Evolutionary conservation across 176 grass and related monocot species (phyloP), one percentile per base, ranked within the genome.

Genomic region (Zea luxurians): DNA sequence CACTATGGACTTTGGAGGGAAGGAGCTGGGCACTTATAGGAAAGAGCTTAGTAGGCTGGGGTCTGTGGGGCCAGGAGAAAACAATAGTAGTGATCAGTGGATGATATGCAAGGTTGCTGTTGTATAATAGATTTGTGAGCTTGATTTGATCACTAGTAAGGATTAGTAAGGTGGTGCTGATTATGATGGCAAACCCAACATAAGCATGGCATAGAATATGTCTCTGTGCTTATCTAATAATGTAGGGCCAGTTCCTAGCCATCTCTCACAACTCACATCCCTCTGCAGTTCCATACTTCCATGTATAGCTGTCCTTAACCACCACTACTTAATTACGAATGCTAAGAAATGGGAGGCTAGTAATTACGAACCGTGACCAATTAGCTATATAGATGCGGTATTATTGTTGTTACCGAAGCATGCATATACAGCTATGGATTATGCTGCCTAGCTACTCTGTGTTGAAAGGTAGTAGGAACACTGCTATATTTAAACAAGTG

Each of bases 1-100:
- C 83, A 52, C 36, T 7, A 77, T 42, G 71, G 71, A 88, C 36
- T 7, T 82, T 42, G 71, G 71, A 88, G 57, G 35, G 57, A 88
- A 84, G 64, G 71, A 48, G 64, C 41, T 55, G 64, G 18, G 34
- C 67, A 81, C 84, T 88, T 88, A 88, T 88, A 88, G 54, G 73
- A 46, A 3, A 47, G 44, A 57, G 15, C 8, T 10, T 61, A 61
- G 58, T 2, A 42, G 81, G n/a, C 2, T 13, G 64, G 38, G 36
- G 46, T 13, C 10, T 68, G 76, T 80, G 76, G 70, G 69, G 8
- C 70, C 81, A 41, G 8, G 37, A 74, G 81, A 69, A 79, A 68
- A 62, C 7, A 65, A 52, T 73, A 58, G 49, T 66, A 42, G 8
- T 59, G 55, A 66, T 44, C 77, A 68, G 63, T 37, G 62, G 37